Percentiles rank a stretch among this genome's conserved stretches.
Evolutionary conservation across 495 filamentous ascomycete genomes (phyloP).

Genomic region (Penicillium cataractarum): DNA sequence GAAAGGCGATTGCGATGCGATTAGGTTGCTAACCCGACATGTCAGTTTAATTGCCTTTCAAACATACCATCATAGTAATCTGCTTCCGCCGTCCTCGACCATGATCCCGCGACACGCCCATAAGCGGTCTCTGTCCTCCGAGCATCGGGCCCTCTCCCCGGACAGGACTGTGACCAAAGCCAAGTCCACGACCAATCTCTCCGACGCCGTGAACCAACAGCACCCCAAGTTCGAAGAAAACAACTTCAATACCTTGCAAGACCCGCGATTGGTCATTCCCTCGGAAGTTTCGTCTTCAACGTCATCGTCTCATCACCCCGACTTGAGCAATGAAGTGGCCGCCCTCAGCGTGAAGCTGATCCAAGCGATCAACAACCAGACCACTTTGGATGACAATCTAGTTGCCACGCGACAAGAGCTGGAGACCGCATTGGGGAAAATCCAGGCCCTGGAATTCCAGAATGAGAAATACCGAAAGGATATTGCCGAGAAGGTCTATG

Average conservation of each 20-base stretch:
- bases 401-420: conserved; percentile 81
- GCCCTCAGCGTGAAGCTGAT: conserved; percentile 93
- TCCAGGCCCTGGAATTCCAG: conserved; percentile 68
- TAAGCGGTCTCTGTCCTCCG: conserved; percentile 49
- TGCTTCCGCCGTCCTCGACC: conserved; percentile 44
- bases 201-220: conserved; percentile 27
- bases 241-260: conserved; percentile 55
- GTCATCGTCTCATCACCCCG: conserved; percentile 64
- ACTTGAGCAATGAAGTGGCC: conserved; percentile 85
- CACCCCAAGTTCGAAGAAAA: conserved; percentile 33
- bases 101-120: conserved; percentile 50
- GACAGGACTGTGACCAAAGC: conserved; percentile 47
- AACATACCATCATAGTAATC: conserved; percentile 42
- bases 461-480: conserved; percentile 72
- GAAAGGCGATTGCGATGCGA: not conserved
- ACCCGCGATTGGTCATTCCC: conserved; percentile 46
- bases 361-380: conserved; percentile 96
- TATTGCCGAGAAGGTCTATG: conserved; percentile 70
- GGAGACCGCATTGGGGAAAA: conserved; percentile 68
- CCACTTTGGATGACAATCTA: conserved; percentile 85
- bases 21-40: conserved; percentile 2
- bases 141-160: conserved; percentile 43
- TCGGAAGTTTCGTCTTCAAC: conserved; percentile 43
- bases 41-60: conserved; percentile 51
- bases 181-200: conserved; percentile 48